Base-by-base conservation (phyloP, 1,284 basidiomycete species). In the Entoloma clypeatum region DNA sequence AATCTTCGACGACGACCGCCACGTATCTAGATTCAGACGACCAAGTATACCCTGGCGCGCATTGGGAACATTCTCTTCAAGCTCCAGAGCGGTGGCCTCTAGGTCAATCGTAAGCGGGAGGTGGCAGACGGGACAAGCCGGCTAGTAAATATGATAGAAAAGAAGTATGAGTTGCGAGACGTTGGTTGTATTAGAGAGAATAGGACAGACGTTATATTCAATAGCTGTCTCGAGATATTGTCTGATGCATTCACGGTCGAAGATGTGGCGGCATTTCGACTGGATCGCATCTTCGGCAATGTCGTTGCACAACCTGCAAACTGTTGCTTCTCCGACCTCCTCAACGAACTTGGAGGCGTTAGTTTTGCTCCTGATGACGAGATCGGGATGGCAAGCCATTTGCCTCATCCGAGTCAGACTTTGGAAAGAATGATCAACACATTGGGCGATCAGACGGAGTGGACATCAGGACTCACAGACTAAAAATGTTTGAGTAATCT, bases 401-500 rank as follows among this genome's bases (percentile, higher is more conserved):
- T 96, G 93, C 36, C 93, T 77, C 91, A 96, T 90, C 26, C 89
- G 81, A 10, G 86, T 90, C 18, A 90, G 72, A 51, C 81, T 85
- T 27, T 7, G 3, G 14, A 21, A 3, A 11, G 3, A 25, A 43
- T 26, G 21, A 22, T 11, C 11, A 10, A 24, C 7, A 29, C 11
- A n/a, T 8, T n/a, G 11, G 3, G 8, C 26, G n/a, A 16, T 13
- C 16, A 23, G 2, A 1, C 7, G 5, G n/a, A 37, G n/a, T 9
- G 17, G 14, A 13, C 23, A 17, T 23, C 24, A 16, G 36, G 18
- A 67, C 79, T 58, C 51, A 84, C 79, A 90, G 67, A 52, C 79
- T 84, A 60, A 99, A 97, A 54, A 97, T 94, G 56, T 96, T 96
- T 9, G 91, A 94, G 59, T 95, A 97, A 59, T 97, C 89, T 93